Evolutionary conservation across 2,329 filamentous ascomycete species (phyloP), one percentile per base, ranked within the genome.

Genomic region (Colletotrichum sp.): DNA sequence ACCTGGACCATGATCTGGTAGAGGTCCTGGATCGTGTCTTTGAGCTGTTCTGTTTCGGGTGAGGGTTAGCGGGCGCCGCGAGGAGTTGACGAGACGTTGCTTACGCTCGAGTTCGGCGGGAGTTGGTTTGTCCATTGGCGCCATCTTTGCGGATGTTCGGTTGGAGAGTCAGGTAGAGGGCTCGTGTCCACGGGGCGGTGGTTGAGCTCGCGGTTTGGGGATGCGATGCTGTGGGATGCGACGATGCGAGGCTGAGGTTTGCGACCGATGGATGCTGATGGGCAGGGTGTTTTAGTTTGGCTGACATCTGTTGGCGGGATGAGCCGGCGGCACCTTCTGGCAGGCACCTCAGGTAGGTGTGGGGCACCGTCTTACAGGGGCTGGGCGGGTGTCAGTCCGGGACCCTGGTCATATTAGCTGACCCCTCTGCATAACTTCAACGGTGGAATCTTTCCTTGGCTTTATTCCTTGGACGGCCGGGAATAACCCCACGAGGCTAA

Each of bases 1-100:
- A 90, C 87, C 80, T 93, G 91, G 61, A 93, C 90, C 87, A 92
- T 91, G 75, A 93, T 84, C 79, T 91, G 88, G 86, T 91, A 93
- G 55, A 93, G 88, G 78, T 91, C 90, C 80, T 93, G 90, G 82
- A 93, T 91, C 76, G 91, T 87, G 79, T 91, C 88, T 80, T 92
- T 91, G 84, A 92, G 86, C 83, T 91, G 87, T 79, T 88, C 91
- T 92, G 79, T 6, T 64, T 52, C 6, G 18, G 9, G 39, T 22
- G 13, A 15, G n/a, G 18, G 60, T 70, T 55, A 65, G 71, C 48
- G 25, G 18, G 16, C 15, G 39, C 12, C 22, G 8, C 16, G 12
- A 58, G n/a, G 43, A 25, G 43, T 52, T 25, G 36, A 39, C 36
- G 36, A 39, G 43, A 48, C 18, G 18, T 10, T 36, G 34, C 84